These are phyloP conservation scores for Xylaria scruposa DNA, from an alignment of 495 filamentous ascomycete species.

Conservation along the genomic window DNA sequence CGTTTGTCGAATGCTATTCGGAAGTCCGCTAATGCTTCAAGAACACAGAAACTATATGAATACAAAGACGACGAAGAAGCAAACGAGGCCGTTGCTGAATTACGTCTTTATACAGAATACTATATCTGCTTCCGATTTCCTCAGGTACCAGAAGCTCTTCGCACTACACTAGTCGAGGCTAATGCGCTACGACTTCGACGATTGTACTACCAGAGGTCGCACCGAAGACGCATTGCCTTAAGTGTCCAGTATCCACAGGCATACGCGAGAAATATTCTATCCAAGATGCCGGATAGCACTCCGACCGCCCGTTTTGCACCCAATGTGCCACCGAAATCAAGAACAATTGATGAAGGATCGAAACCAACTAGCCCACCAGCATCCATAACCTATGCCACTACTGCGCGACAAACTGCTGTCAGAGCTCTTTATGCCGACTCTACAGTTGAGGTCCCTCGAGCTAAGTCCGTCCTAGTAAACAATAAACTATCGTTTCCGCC, in stretches of 20 bases:
- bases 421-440: constrained; percentile 39
- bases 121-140: constrained; percentile 43
- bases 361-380: constrained; percentile 30
- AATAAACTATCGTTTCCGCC: background rate
- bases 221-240: constrained; percentile 41
- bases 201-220: constrained; percentile 44
- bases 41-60: too few relatives aligned
- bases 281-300: constrained; percentile 35
- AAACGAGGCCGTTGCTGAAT: constrained; percentile 41
- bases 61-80: constrained; percentile 45
- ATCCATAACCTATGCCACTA: constrained; percentile 43
- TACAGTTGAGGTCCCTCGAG: constrained; percentile 40
- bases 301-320: constrained; percentile 38
- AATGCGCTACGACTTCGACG: constrained; percentile 47
- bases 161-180: constrained; percentile 42
- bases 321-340: too few relatives aligned
- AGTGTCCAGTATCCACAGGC: too few relatives aligned
- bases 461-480: constrained; percentile 44
- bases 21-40: too few relatives aligned
- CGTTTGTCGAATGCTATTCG: too few relatives aligned
- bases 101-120: constrained; percentile 43
- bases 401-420: constrained; percentile 44
- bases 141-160: constrained; percentile 40
- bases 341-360: too few relatives aligned
- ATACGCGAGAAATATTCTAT: too few relatives aligned